Conservation (phyloP, 257 asterid genomes). For the Rehmannia glutinosa region DNA sequence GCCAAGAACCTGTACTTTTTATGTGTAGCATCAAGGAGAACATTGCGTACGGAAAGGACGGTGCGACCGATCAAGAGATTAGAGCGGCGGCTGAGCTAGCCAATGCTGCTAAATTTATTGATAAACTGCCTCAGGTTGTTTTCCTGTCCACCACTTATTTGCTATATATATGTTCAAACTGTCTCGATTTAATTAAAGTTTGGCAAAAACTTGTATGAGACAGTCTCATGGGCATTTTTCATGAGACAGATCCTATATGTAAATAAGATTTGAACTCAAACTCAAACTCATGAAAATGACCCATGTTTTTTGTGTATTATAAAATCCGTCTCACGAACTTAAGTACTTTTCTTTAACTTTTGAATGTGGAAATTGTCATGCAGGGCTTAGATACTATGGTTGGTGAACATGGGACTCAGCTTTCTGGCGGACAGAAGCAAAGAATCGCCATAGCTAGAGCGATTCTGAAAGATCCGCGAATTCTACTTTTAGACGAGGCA, state of each 20-base stretch:
- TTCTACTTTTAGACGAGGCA: conserved; percentile 81
- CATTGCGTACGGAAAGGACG: conserved; percentile 67
- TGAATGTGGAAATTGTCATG: conserved; percentile 6
- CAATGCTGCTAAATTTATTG: conserved; percentile 76
- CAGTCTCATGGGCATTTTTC: too few relatives aligned
- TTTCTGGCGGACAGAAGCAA: conserved; percentile 92
- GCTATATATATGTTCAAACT: too few relatives aligned
- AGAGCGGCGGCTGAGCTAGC: conserved; percentile 61
- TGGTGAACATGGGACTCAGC: conserved; percentile 91
- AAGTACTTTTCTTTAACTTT: too few relatives aligned
- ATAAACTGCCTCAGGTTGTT: conserved; percentile 70
- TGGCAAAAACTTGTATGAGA: too few relatives aligned
- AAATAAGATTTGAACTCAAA: too few relatives aligned
- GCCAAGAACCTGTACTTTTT: conserved; percentile 85
- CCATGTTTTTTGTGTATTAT: too few relatives aligned
- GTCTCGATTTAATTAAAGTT: too few relatives aligned
- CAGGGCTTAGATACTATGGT: conserved; percentile 78
- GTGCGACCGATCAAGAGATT: conserved; percentile 66
- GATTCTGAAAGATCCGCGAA: conserved; percentile 68
- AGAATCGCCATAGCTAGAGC: conserved; percentile 88
- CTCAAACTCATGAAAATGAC: too few relatives aligned
- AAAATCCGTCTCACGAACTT: too few relatives aligned
- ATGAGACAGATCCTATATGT: too few relatives aligned
- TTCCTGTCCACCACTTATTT: too few relatives aligned
- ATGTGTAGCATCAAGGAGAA: conserved; percentile 74